Base-by-base conservation (phyloP, 371 early-diverging fungal genomes). In the Neoconidiobolus thromboides region DNA sequence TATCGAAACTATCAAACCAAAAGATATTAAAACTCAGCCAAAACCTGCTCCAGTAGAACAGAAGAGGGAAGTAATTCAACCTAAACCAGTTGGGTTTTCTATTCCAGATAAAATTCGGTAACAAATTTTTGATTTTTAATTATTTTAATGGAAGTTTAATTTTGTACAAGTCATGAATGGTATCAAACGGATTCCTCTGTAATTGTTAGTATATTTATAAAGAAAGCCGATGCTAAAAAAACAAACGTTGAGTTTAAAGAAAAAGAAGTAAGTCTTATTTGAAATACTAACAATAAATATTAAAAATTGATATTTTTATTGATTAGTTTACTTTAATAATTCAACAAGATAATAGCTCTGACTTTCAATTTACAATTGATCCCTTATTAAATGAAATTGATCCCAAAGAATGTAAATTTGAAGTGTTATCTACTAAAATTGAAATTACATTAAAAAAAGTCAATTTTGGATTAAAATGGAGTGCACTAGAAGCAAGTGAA, bases 151-250 rank as follows among this genome's bases (percentile, higher is more conserved):
- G 2, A 38, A 12, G 6, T 48, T 7, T 68, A 26, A 26, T 26
- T 26, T 26, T 26, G 26, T 26, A 26, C 26, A 26, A 86, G 94
- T 67, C 91, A 93, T 65, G 96, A 96, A 69, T 95, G 94, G 94
- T 94, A 89, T 72, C 97, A 97, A 73, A 96, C 83, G 63, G 95
- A 94, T 64, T 69, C 75, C 59, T 80, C 73, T 66, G 84, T 97
- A 48, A 89, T 83, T 5, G 73, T 97, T 46, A 81, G 85, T 61
- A 74, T 97, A 26, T 93, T 93, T 65, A 79, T 88, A 69, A 93
- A 92, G 73, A 84, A 87, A n/a, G 76, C 82, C 47, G 77, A 81
- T 63, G 68, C 76, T 56, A 80, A 80, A 1, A 64, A 71, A n/a
- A 83, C 89, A 1, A 55, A 72, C 36, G 63, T 95, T 56, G 78